These are phyloP conservation scores for Cadophora sp. DNA, from an alignment of 2,329 filamentous ascomycete genomes.

Conservation along the genomic window DNA sequence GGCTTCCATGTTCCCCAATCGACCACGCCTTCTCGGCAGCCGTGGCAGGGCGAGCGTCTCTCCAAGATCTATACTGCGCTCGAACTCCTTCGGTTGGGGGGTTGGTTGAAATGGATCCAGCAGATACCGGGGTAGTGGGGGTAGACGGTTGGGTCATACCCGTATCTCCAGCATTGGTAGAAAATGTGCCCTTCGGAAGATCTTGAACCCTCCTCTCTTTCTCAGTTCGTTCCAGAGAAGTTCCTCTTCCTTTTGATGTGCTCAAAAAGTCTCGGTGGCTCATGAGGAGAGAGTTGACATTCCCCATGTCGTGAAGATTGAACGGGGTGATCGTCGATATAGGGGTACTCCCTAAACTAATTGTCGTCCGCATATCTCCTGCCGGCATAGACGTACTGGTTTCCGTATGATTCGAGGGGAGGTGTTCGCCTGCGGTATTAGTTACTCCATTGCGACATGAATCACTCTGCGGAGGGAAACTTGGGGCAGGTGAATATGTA, in stretches of 20 bases:
- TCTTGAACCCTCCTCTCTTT: constrained; percentile 50
- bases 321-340: constrained; percentile 28
- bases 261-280: constrained; percentile 47
- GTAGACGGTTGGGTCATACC: constrained; percentile 41
- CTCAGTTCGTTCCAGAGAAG: constrained; percentile 52
- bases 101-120: constrained; percentile 36
- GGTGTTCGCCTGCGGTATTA: constrained; percentile 15
- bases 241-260: constrained; percentile 45
- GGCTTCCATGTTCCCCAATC: constrained; percentile 61
- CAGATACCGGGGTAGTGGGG: constrained; percentile 31
- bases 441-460: constrained; percentile 34
- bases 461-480: constrained; percentile 16
- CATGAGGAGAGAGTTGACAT: constrained; percentile 46
- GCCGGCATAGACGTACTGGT: constrained; percentile 24
- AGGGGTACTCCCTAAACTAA: constrained; percentile 32
- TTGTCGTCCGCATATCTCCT: constrained; percentile 23
- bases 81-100: constrained; percentile 43
- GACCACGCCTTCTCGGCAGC: constrained; percentile 67
- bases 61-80: constrained; percentile 45
- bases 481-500: not conserved
- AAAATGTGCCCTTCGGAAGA: constrained; percentile 40
- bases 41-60: constrained; percentile 37
- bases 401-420: constrained; percentile 29
- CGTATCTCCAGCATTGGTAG: constrained; percentile 46
- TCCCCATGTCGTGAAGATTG: constrained; percentile 43